Evolutionary conservation across 768 basidiomycete genomes (phyloP), one percentile per base, ranked within the genome.

Genomic region (Polyporus arcularius): DNA sequence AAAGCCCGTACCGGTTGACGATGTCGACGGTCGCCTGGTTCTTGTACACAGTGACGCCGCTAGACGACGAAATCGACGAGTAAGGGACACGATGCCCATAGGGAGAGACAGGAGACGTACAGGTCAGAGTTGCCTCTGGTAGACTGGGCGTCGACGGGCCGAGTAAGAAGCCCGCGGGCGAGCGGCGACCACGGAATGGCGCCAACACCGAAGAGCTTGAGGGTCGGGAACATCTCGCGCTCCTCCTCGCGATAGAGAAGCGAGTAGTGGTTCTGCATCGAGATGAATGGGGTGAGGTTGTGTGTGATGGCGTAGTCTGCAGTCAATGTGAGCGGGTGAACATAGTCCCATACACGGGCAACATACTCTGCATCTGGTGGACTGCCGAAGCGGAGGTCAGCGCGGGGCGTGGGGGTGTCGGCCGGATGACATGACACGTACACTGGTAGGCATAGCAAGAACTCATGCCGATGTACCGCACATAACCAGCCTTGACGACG

Each of bases 211-310:
- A 73, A 71, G 48, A 74, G 71, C 63, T 74, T 71, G 39, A 80
- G 68, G 4, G 74, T 74, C 0, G 85, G 84, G 62, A 84, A 79
- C 82, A 83, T 82, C 65, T 82, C 82, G 15, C 78, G 76, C 64
- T 84, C 85, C 67, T 87, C 85, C 67, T 87, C 86, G 49, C 85
- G 79, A 66, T 87, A 86, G 42, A 83, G 49, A 5, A 84, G 74
- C 58, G 69, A 80, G 67, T 86, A 80, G 63, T 82, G 79, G 70
- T 86, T 84, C 71, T 86, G 85, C 85, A 87, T 86, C 10, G 82
- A 81, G 71, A 85, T 81, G 72, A 87, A 86, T 3, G 80, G 81
- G 9, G 81, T 83, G 26, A 75, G 66, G 15, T 70, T 70, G 67
- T 80, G 71, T 8, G 68, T 59, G 61, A 78, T 71, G 0, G 78